A percentile compares a stretch with the other conserved stretches of the same genome.
Conservation (phyloP, 176 grass and related monocot species). For the Ampelocalamus luodianensis region DNA sequence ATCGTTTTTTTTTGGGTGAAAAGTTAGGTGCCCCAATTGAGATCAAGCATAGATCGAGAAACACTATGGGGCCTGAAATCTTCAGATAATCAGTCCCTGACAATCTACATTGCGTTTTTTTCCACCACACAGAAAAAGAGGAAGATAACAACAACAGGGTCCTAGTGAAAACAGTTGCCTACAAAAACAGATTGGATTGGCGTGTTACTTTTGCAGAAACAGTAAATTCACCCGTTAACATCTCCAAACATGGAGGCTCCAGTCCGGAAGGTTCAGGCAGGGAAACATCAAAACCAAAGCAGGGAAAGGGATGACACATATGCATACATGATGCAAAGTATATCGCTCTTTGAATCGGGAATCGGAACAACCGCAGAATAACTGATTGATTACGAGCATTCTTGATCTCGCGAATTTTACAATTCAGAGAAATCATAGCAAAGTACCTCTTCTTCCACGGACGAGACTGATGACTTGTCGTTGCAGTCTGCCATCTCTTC, state of each 20-base stretch:
- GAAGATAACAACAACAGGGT: background rate
- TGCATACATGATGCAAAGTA: background rate
- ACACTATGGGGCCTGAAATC: background rate
- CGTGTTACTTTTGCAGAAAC: background rate
- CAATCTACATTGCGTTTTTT: background rate
- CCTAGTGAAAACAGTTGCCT: background rate
- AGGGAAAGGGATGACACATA: background rate
- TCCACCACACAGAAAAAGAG: background rate
- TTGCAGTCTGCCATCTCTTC: conserved; percentile 66
- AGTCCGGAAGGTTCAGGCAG: conserved; percentile 2
- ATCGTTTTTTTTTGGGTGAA: background rate
- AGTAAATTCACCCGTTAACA: background rate
- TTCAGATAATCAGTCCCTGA: conserved; percentile 5
- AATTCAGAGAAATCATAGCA: background rate
- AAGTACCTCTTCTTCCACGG: conserved; percentile 52
- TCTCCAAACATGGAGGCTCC: background rate
- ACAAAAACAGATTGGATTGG: background rate
- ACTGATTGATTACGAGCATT: background rate
- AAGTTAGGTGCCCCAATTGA: background rate
- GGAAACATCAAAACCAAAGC: background rate
- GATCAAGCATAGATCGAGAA: background rate
- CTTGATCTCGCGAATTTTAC: background rate
- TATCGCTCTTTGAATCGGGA: background rate
- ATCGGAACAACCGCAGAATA: background rate
- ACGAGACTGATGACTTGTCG: conserved; percentile 28